Conservation (phyloP, 148 eudicot genomes). For the Polygonum aviculare region DNA sequence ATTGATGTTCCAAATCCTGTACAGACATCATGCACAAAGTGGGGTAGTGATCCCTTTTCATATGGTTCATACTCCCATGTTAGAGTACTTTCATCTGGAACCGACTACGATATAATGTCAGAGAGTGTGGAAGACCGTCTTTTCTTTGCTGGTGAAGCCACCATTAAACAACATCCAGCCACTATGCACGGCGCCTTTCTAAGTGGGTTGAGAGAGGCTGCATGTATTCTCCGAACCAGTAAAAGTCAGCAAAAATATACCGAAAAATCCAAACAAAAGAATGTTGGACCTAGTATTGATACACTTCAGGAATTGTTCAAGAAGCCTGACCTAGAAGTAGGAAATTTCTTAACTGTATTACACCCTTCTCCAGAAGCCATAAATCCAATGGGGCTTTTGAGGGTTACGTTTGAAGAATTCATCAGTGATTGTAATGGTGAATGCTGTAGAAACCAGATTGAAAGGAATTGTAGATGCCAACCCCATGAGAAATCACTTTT, state of each 20-base stretch:
- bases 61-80: slow-evolving; percentile 92
- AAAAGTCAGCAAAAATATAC: slow-evolving; percentile 29
- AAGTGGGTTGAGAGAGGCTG: slow-evolving; percentile 89
- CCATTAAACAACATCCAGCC: slow-evolving; percentile 70
- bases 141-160: slow-evolving; percentile 91
- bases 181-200: slow-evolving; percentile 95
- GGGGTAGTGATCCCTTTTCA: slow-evolving; percentile 79
- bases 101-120: slow-evolving; percentile 74
- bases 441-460: slow-evolving; percentile 17
- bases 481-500: slow-evolving; percentile 29
- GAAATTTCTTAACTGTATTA: slow-evolving; percentile 51
- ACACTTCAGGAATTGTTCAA: slow-evolving; percentile 43
- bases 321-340: slow-evolving; percentile 64
- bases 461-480: slow-evolving; percentile 23
- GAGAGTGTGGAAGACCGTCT: slow-evolving; percentile 58
- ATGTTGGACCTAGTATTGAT: slow-evolving; percentile 33
- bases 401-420: slow-evolving; percentile 34
- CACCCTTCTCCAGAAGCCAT: slow-evolving; percentile 46
- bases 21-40: slow-evolving; percentile 74
- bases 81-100: slow-evolving; percentile 62
- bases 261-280: slow-evolving; percentile 34
- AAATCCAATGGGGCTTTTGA: slow-evolving; percentile 48
- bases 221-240: slow-evolving; percentile 42
- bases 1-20: slow-evolving; percentile 72
- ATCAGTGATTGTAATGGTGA: slow-evolving; percentile 23